Conservation (phyloP, 1,139 yeast genomes). For the Diutina neorugosa region DNA sequence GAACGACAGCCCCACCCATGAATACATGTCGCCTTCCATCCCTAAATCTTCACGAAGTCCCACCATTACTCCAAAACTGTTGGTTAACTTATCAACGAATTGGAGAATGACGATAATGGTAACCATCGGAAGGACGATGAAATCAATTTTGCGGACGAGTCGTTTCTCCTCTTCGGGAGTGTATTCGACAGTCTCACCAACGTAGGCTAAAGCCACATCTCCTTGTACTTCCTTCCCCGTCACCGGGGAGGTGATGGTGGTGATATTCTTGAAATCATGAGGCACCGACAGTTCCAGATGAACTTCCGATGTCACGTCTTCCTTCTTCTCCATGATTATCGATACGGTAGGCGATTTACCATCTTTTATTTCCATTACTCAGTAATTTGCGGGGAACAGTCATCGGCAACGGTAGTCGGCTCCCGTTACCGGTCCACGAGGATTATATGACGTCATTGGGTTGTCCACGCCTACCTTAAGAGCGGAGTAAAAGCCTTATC, state of each 20-base stretch:
- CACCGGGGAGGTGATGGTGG: slow-evolving; percentile 6
- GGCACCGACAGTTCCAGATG: background rate
- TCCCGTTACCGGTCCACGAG: too few relatives aligned
- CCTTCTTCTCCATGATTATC: background rate
- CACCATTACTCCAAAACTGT: slow-evolving; percentile 6
- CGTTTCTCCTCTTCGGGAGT: slow-evolving; percentile 6
- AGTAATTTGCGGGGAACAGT: too few relatives aligned
- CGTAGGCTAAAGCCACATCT: slow-evolving; percentile 4
- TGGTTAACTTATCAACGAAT: slow-evolving; percentile 8
- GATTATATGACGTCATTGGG: too few relatives aligned
- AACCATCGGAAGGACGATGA: slow-evolving; percentile 6
- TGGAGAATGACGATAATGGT: slow-evolving; percentile 6
- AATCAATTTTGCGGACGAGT: slow-evolving; percentile 7
- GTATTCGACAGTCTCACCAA: slow-evolving; percentile 5
- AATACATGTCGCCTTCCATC: slow-evolving; percentile 7
- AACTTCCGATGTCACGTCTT: background rate
- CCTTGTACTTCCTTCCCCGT: slow-evolving; percentile 6
- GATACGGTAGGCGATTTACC: too few relatives aligned
- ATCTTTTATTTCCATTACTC: too few relatives aligned
- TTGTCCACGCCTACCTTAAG: too few relatives aligned
- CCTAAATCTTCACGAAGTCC: slow-evolving; percentile 7
- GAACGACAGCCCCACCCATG: slow-evolving; percentile 8
- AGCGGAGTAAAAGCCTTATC: too few relatives aligned
- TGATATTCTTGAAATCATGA: slow-evolving; percentile 5
- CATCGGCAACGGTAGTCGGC: too few relatives aligned